Percentiles rank a stretch among this genome's conserved stretches.
These are phyloP conservation scores for Cenococcum geophilum DNA, from an alignment of 495 filamentous ascomycete species.

Conservation along the genomic window DNA sequence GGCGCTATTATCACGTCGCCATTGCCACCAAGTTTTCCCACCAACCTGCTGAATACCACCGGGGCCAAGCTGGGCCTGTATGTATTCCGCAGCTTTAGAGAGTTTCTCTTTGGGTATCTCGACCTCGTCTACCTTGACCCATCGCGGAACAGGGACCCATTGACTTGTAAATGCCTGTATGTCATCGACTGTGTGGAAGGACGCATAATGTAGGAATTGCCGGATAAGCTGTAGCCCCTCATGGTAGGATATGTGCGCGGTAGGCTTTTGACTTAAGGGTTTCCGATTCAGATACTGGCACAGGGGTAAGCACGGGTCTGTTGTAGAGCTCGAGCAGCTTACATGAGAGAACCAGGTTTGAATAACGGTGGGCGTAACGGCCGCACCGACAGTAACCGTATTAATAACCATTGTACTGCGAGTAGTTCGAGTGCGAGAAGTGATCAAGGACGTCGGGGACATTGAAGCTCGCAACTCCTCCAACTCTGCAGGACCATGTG, in stretches of 20 bases:
- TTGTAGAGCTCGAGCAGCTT: not conserved
- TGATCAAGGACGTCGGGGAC: not conserved
- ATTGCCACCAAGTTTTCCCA: slow-evolving; percentile 90
- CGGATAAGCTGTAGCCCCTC: slow-evolving; percentile 86
- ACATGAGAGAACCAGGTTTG: slow-evolving; percentile 68
- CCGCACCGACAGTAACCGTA: slow-evolving; percentile 63
- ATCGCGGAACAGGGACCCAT: slow-evolving; percentile 82
- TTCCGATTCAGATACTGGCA: slow-evolving; percentile 66
- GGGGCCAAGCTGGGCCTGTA: slow-evolving; percentile 67
- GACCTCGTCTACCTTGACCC: slow-evolving; percentile 74
- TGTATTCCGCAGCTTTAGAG: slow-evolving; percentile 51
- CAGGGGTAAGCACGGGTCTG: not conserved
- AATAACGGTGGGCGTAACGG: slow-evolving; percentile 71
- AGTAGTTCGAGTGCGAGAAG: not conserved
- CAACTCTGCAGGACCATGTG: not conserved
- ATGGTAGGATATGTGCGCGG: slow-evolving; percentile 83
- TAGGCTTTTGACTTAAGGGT: slow-evolving; percentile 66
- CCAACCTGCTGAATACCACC: slow-evolving; percentile 69
- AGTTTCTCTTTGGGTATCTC: slow-evolving; percentile 59
- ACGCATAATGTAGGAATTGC: slow-evolving; percentile 73
- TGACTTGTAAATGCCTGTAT: slow-evolving; percentile 83
- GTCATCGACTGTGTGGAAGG: slow-evolving; percentile 85
- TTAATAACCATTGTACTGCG: slow-evolving; percentile 55
- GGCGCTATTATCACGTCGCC: slow-evolving; percentile 58
- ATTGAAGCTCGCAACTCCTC: not conserved